These are phyloP conservation scores for Amanita phalloides DNA, from an alignment of 768 basidiomycete species.

Conservation along the genomic window DNA sequence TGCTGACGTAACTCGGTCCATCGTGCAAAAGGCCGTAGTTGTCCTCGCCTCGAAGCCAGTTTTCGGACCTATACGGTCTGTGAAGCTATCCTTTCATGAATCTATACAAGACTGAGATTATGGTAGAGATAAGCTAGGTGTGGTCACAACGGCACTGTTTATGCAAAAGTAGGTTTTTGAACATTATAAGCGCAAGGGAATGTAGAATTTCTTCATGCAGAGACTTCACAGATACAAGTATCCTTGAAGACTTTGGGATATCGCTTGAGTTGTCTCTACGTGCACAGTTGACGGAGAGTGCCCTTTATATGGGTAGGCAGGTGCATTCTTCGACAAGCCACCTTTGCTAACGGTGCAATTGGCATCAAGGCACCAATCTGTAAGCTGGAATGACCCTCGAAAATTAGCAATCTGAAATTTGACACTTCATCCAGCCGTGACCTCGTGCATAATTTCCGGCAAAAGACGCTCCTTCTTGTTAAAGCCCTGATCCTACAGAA, in stretches of 20 bases:
- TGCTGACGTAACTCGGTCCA: conserved; percentile 86
- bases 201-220: conserved; percentile 20
- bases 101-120: not conserved
- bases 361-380: conserved; percentile 55
- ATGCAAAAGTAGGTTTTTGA: conserved; percentile 51
- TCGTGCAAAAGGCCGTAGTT: conserved; percentile 96
- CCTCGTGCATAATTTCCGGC: conserved; percentile 87
- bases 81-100: not conserved
- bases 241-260: conserved; percentile 79
- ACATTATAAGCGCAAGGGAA: not conserved
- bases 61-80: conserved; percentile 85
- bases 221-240: conserved; percentile 80
- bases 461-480: conserved; percentile 84
- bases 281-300: conserved; percentile 82
- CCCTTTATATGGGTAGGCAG: conserved; percentile 84
- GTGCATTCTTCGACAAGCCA: not conserved
- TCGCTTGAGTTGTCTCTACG: conserved; percentile 70
- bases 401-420: conserved; percentile 4
- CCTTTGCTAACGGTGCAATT: not conserved
- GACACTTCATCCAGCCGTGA: conserved; percentile 51
- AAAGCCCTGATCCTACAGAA: conserved; percentile 94
- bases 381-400: conserved; percentile 21
- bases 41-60: conserved; percentile 86
- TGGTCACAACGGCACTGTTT: conserved; percentile 88
- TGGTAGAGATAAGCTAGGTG: conserved; percentile 79